Base-by-base conservation (phyloP, 73 alveolate genomes). In the Tetrahymena elliotti region DNA sequence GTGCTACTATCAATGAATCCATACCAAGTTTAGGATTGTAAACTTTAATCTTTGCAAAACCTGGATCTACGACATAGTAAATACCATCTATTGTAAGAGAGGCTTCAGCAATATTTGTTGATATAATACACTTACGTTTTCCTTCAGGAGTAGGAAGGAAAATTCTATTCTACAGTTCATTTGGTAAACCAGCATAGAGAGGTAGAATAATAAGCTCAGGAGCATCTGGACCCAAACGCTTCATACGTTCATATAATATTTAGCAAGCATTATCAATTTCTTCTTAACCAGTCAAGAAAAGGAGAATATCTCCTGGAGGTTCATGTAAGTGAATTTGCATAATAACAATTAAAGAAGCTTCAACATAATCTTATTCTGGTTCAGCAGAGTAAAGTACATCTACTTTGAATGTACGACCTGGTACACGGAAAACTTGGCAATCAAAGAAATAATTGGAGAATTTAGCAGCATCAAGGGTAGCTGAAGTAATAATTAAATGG, bases 181-280 rank as follows among this genome's bases (percentile, higher is more conserved):
- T 96, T 11, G 99, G 99, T 53, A 99, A 95, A 34, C 99, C 99
- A 41, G 99, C 97, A 96, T 99, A 99, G 41, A 99, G 99, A 11
- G 99, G 99, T 92, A 99, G 96, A 22, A 98, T 98, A 53, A 99
- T 96, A 94, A 99, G 97, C 84, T 99, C 99, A 39, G 99, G 99
- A 68, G 98, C 99, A 93, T 99, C 99, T 35, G 96, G 98, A 20
- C 99, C 99, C 94, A 97, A 95, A 41, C 98, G 98, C 53, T 98
- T 97, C 98, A 99, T 98, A 96, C 99, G 98, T 93, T 98, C 98
- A 93, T 98, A 99, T 84, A 99, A 97, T 53, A 99, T 98, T 96
- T 98, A 97, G 95, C 99, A 99, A n/a, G 99, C 99, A 27, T 99
- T 99, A 96, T 99, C 99, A 93, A 99, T 99, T 97, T 99, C 99